phyloP scores from a whole-genome alignment of 2,329 filamentous ascomycete genomes.

The Trichophyton verrucosum region DNA sequence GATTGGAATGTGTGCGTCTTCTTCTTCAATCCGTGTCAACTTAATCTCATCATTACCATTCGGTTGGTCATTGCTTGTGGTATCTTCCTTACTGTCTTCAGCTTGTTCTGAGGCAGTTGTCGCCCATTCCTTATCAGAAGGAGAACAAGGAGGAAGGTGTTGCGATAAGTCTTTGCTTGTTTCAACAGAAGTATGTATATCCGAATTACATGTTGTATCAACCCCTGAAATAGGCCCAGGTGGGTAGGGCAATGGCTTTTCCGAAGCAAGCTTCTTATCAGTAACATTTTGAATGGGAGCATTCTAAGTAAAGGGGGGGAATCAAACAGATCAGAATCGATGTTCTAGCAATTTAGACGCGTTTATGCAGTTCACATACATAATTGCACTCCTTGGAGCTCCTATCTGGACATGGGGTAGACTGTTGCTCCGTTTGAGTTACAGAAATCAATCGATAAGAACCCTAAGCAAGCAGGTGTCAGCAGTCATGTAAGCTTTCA shows the following conservation, averaged over 20 bases:
- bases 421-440: neutral
- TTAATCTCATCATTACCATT: neutral
- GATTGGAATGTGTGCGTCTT: neutral
- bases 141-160: slow-evolving; percentile 1
- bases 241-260: slow-evolving; percentile 13
- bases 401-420: neutral
- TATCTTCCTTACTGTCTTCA: neutral
- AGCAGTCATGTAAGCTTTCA: neutral
- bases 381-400: neutral
- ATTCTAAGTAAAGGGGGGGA: neutral
- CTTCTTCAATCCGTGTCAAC: neutral
- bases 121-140: slow-evolving; percentile 11
- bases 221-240: slow-evolving; percentile 1
- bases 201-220: neutral
- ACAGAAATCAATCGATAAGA: slow-evolving; percentile 4
- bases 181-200: slow-evolving; percentile 6
- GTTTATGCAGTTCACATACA: neutral
- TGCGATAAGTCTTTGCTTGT: slow-evolving; percentile 5
- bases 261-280: slow-evolving; percentile 10
- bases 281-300: neutral
- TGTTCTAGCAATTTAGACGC: neutral
- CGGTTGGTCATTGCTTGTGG: neutral
- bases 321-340: neutral
- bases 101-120: slow-evolving; percentile 7
- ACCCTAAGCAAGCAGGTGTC: neutral